Evolutionary conservation across 495 filamentous ascomycete genomes (phyloP), one percentile per base, ranked within the genome.

Genomic region (Bryoglossum gracile): DNA sequence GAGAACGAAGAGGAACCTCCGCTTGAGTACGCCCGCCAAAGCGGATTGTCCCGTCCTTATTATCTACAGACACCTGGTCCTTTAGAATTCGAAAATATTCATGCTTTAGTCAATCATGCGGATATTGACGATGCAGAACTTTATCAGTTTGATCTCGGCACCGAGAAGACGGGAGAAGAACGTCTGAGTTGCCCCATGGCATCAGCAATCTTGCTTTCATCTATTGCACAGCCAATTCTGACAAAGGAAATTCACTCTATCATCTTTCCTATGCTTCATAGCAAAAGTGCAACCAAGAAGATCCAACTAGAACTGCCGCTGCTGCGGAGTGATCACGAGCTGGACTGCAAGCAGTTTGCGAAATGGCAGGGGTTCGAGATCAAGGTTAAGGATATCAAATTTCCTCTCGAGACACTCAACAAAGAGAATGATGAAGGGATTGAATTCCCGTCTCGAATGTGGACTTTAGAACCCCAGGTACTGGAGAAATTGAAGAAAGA

Each of bases 391-490:
- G 58, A 65, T 21, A 58, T 68, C 14, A 58, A 50, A 24, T 64
- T 81, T 10, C 75, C 76, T 14, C 50, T 70, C 2, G 71, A 81
- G 41, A 60, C 60, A 3, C 54, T 69, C 8, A 62, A 73, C 43
- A 57, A 59, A 4, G 68, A 71, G 24, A 64, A 68, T 22, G 77
- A 73, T 36, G 77, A 79, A 58, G 74, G 70, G 8, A 48, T 76
- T 4, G 47, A 54, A 4, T 78, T 72, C 61, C 70, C 74, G 8
- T 52, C 65, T n/a, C 54, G 32, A 11, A 60, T 61, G 9, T 48
- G 48, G 28, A 36, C 43, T 8, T 55, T 68, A 18, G 63, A 57
- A 3, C 35, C 42, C 10, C 18, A 61, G 37, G 50, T 62, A 5
- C 30, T 64, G 1, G 43, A 48, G 11, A 43, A 51, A 22, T 44